Conservation (phyloP, 306 rosid genomes). For the Gastrolobium villosum region DNA sequence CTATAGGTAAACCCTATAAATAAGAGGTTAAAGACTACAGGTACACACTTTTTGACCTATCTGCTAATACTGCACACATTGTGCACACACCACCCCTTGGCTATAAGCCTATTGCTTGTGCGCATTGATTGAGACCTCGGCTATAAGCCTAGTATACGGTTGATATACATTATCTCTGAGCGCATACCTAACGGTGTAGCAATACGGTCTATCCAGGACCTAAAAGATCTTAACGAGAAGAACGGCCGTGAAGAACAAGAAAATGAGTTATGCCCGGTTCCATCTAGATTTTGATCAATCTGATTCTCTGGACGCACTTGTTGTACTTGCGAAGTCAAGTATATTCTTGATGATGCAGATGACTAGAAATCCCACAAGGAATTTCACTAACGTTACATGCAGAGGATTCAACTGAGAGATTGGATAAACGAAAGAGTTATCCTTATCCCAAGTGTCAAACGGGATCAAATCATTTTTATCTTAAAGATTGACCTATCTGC, state of each 20-base stretch:
- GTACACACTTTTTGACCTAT: too few relatives aligned
- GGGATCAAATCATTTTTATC: conserved; percentile 60
- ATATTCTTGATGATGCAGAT: conserved; percentile 57
- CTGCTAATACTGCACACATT: too few relatives aligned
- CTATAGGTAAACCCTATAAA: too few relatives aligned
- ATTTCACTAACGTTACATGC: conserved; percentile 61
- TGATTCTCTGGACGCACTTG: conserved; percentile 62
- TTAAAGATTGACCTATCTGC: conserved; percentile 61
- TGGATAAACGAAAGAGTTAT: too few relatives aligned
- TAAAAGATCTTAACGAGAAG: conserved; percentile 23
- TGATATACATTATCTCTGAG: too few relatives aligned
- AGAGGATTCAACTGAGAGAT: conserved; percentile 60
- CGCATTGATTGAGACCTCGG: too few relatives aligned
- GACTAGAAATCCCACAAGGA: conserved; percentile 71
- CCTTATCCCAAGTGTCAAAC: neutral
- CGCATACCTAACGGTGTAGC: too few relatives aligned
- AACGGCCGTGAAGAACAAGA: conserved; percentile 61
- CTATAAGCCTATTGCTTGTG: too few relatives aligned
- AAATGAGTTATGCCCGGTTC: conserved; percentile 70
- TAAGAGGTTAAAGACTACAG: too few relatives aligned
- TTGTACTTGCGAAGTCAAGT: conserved; percentile 62
- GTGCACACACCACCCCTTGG: too few relatives aligned
- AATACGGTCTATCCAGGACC: too few relatives aligned
- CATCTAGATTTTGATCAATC: conserved; percentile 74
- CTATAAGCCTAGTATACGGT: too few relatives aligned